phyloP scores from a whole-genome alignment of 352 stramenopile genomes.

The Globisporangium ultimum region DNA sequence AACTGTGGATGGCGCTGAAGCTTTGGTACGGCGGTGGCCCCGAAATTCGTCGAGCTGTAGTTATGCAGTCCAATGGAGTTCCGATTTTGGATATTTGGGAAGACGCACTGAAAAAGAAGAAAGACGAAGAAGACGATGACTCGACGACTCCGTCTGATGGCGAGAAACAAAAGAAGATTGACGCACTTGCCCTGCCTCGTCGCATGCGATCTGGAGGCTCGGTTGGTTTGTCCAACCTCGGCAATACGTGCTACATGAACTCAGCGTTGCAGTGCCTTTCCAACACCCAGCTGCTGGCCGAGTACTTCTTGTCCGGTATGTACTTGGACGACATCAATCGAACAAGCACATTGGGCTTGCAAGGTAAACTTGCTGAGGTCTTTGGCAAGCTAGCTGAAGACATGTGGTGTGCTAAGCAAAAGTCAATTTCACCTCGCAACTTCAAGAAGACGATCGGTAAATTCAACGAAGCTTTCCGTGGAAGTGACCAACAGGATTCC shows the following conservation, averaged over 20 bases:
- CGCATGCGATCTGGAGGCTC: constrained; percentile 77
- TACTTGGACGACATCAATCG: constrained; percentile 94
- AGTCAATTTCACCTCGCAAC: constrained; percentile 85
- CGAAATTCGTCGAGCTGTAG: constrained; percentile 81
- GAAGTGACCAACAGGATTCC: constrained; percentile 97
- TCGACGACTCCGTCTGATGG: constrained; percentile 47
- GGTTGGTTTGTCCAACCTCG: constrained; percentile 86
- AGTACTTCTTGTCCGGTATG: constrained; percentile 96
- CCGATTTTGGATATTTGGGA: constrained; percentile 81
- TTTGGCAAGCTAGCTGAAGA: constrained; percentile 96
- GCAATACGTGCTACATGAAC: constrained; percentile 97
- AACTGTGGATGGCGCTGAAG: constrained; percentile 89
- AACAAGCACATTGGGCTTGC: constrained; percentile 94
- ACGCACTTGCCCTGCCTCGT: constrained; percentile 59
- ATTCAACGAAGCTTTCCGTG: constrained; percentile 96
- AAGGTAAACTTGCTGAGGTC: constrained; percentile 92
- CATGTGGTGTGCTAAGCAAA: constrained; percentile 95
- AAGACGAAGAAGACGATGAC: constrained; percentile 47
- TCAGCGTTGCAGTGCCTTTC: constrained; percentile 92
- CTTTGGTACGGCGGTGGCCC: constrained; percentile 91
- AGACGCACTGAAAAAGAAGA: constrained; percentile 60
- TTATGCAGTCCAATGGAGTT: constrained; percentile 54
- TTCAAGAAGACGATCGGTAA: constrained; percentile 95
- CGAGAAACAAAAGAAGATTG: constrained; percentile 41
- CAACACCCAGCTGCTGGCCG: constrained; percentile 93